Percentiles rank a stretch among this genome's conserved stretches.
phyloP scores from a whole-genome alignment of 805 yeast genomes.

The Candida fluviatilis region DNA sequence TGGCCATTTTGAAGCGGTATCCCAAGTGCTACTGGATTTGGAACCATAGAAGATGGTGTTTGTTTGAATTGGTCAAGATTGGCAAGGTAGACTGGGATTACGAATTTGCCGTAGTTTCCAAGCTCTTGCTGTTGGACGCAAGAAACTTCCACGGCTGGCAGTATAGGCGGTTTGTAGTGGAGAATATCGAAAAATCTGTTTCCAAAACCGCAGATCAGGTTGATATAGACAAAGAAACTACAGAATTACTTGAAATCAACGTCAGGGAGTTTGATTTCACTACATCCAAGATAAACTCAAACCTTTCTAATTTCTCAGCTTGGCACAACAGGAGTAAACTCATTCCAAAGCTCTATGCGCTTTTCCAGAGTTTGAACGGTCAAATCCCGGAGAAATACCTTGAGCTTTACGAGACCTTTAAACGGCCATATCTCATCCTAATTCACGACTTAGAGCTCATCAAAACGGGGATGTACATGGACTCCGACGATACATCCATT shows the following conservation, averaged over 20 bases:
- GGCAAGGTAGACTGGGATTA: slow-evolving; percentile 57
- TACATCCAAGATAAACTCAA: slow-evolving; percentile 68
- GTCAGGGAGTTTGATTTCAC: slow-evolving; percentile 70
- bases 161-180: slow-evolving; percentile 72
- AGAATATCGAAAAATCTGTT: slow-evolving; percentile 23
- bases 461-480: slow-evolving; percentile 84
- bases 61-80: slow-evolving; percentile 42
- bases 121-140: slow-evolving; percentile 65
- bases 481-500: slow-evolving; percentile 89
- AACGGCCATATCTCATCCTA: slow-evolving; percentile 34
- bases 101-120: slow-evolving; percentile 68
- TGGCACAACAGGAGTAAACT: slow-evolving; percentile 87
- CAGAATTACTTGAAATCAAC: slow-evolving; percentile 22
- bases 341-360: slow-evolving; percentile 47
- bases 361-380: slow-evolving; percentile 6
- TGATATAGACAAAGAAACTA: slow-evolving; percentile 1
- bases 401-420: slow-evolving; percentile 17
- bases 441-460: slow-evolving; percentile 60
- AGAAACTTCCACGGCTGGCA: slow-evolving; percentile 97
- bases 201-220: slow-evolving; percentile 1
- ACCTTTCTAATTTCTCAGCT: slow-evolving; percentile 91
- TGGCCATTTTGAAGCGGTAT: slow-evolving; percentile 52
- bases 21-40: slow-evolving; percentile 98
- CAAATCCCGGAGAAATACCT: slow-evolving; percentile 3
- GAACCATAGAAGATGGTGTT: slow-evolving; percentile 87